phyloP scores from a whole-genome alignment of 108 stramenopile genomes.

The Cafeteria roenbergensis region DNA sequence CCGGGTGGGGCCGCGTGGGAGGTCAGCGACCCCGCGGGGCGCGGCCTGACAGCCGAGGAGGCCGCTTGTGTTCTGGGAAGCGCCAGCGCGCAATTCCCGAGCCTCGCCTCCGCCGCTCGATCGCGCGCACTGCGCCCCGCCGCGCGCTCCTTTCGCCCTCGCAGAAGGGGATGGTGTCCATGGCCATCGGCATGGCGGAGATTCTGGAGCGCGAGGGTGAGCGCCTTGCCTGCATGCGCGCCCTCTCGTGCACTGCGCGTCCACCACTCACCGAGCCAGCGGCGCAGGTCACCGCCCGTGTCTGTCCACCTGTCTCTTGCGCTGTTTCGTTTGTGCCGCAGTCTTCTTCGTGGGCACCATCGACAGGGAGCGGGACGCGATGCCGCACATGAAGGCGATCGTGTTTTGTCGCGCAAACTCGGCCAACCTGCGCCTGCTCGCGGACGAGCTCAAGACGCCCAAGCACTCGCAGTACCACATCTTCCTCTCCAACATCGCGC shows the following conservation, averaged over 20 bases:
- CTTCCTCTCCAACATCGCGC: conserved; percentile 78
- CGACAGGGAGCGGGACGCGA: conserved; percentile 32
- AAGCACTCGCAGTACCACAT: conserved; percentile 86
- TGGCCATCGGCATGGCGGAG: conserved; percentile 72
- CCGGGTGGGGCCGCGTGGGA: too few species aligned
- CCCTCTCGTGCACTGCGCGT: conserved; percentile 49
- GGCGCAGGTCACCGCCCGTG: background rate
- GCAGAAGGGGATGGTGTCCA: conserved; percentile 31
- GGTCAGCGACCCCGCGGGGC: too few species aligned
- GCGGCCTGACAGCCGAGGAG: too few species aligned
- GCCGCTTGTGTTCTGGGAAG: too few species aligned
- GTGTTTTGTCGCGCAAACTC: conserved; percentile 81
- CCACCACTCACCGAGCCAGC: conserved; percentile 2
- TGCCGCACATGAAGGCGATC: conserved; percentile 74
- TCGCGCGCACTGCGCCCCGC: background rate
- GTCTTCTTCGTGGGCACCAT: conserved; percentile 21
- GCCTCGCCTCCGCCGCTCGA: background rate
- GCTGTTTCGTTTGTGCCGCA: conserved; percentile 3
- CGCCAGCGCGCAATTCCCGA: background rate
- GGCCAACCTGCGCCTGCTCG: conserved; percentile 56
- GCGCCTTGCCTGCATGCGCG: conserved; percentile 8
- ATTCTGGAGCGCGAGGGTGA: conserved; percentile 68
- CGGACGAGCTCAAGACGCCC: conserved; percentile 58
- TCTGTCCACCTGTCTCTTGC: conserved; percentile 1
- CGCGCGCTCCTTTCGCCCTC: background rate